Percentiles rank a stretch among this genome's conserved stretches.
Evolutionary conservation across 331 rosid genomes (phyloP).

Genomic region (Erythrophleum ivorense): DNA sequence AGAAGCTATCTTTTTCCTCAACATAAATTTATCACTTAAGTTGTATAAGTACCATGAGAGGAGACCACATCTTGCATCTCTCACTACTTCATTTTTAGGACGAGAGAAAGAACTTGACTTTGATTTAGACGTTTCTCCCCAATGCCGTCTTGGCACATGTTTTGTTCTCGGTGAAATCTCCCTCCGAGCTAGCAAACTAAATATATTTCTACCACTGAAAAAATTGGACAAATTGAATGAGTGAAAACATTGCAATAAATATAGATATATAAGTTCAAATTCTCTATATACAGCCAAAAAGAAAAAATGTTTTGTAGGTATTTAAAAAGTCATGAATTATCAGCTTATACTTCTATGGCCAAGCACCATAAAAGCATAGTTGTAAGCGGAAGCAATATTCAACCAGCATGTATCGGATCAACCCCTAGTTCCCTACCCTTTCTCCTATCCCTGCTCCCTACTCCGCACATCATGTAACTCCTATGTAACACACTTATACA

Average conservation of each 20-base stretch:
- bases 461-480: not conserved
- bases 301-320: not conserved
- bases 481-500: not conserved
- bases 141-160: constrained; percentile 51
- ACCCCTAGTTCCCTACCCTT: not conserved
- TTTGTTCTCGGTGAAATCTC: constrained; percentile 69
- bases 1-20: constrained; percentile 1
- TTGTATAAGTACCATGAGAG: constrained; percentile 67
- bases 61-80: constrained; percentile 59
- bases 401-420: not conserved
- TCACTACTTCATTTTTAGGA: constrained; percentile 43
- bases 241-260: not conserved
- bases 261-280: not conserved
- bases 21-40: constrained; percentile 18
- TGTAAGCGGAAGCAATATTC: not conserved
- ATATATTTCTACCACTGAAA: constrained; percentile 60
- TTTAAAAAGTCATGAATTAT: not conserved
- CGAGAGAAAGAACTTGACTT: constrained; percentile 43
- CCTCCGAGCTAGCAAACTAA: constrained; percentile 57
- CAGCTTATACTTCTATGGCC: not conserved
- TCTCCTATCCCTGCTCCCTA: not conserved
- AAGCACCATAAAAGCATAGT: not conserved
- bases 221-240: constrained; percentile 32
- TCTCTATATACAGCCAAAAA: not conserved
- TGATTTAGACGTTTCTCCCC: constrained; percentile 61